A percentile compares a stretch with the other conserved stretches of the same genome.
These are phyloP conservation scores for Fusarium euwallaceae DNA, from an alignment of 2,329 filamentous ascomycete genomes.

Conservation along the genomic window DNA sequence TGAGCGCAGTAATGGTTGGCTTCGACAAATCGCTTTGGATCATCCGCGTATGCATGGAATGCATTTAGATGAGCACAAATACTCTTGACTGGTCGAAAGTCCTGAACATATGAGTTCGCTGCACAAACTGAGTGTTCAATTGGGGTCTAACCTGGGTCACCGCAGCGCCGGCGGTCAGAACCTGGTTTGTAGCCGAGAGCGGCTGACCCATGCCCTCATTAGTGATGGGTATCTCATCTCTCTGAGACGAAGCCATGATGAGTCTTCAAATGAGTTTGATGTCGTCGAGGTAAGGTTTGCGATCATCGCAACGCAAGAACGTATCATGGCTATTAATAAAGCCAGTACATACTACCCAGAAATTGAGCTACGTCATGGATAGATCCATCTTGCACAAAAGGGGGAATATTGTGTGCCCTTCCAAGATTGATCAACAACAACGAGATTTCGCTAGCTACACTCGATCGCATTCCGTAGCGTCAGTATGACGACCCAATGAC, in stretches of 20 bases:
- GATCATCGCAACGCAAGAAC: not conserved
- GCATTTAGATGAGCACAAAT: constrained; percentile 88
- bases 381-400: not conserved
- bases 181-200: constrained; percentile 66
- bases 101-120: constrained; percentile 52
- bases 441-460: not conserved
- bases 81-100: constrained; percentile 78
- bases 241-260: constrained; percentile 23
- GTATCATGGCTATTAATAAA: constrained; percentile 1
- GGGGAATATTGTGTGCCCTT: not conserved
- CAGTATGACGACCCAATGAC: constrained; percentile 39
- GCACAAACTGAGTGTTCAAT: accelerated
- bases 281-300: constrained; percentile 23
- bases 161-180: constrained; percentile 72
- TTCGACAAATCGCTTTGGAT: constrained; percentile 77
- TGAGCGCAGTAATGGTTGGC: constrained; percentile 90
- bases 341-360: not conserved
- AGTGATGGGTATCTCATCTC: constrained; percentile 22
- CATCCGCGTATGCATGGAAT: constrained; percentile 86
- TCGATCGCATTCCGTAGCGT: constrained; percentile 4
- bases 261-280: not conserved
- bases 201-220: constrained; percentile 58
- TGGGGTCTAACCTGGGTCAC: constrained; percentile 63
- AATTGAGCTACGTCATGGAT: constrained; percentile 33
- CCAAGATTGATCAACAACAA: not conserved